Evolutionary conservation across 1,284 basidiomycete genomes (phyloP).

Genomic region (Malassezia cuniculi): DNA sequence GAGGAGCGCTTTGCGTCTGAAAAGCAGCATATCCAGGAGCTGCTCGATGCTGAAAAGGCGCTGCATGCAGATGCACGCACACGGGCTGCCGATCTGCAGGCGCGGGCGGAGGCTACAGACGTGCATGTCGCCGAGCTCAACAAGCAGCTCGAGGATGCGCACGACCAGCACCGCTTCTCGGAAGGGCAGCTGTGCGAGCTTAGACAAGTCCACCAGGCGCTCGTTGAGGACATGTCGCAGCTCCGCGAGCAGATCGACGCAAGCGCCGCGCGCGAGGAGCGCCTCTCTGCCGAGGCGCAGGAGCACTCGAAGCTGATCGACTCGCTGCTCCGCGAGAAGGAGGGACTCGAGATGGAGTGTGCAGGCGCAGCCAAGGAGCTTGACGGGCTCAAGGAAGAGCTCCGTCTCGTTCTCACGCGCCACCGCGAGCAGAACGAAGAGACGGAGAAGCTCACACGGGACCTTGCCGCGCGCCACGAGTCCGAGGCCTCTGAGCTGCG

Average conservation of each 20-base stretch:
- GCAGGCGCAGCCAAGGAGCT: conserved; percentile 43
- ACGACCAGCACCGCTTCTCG: conserved; percentile 67
- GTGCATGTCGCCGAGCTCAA: conserved; percentile 72
- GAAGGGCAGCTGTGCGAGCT: conserved; percentile 46
- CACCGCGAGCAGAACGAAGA: conserved; percentile 4
- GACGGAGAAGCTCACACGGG: conserved; percentile 9
- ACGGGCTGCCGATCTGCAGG: conserved; percentile 71
- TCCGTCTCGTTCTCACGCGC: neutral
- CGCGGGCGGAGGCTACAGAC: conserved; percentile 66
- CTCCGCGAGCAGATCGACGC: conserved; percentile 14
- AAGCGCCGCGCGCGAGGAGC: conserved; percentile 9
- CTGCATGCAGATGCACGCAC: conserved; percentile 71
- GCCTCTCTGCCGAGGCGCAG: conserved; percentile 1
- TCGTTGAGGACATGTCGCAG: conserved; percentile 55
- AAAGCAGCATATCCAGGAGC: conserved; percentile 55
- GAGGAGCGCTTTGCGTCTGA: conserved; percentile 33
- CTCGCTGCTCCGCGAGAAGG: conserved; percentile 19
- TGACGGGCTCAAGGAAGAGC: conserved; percentile 1
- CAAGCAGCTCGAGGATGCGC: conserved; percentile 63
- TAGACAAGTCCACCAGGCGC: conserved; percentile 46
- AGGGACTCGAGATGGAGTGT: conserved; percentile 31
- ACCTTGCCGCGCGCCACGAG: conserved; percentile 11
- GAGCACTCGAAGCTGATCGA: conserved; percentile 35
- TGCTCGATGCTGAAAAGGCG: conserved; percentile 67
- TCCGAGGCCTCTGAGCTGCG: no score